These are phyloP conservation scores for Tephrocybe rancida DNA, from an alignment of 768 basidiomycete genomes.

Conservation along the genomic window DNA sequence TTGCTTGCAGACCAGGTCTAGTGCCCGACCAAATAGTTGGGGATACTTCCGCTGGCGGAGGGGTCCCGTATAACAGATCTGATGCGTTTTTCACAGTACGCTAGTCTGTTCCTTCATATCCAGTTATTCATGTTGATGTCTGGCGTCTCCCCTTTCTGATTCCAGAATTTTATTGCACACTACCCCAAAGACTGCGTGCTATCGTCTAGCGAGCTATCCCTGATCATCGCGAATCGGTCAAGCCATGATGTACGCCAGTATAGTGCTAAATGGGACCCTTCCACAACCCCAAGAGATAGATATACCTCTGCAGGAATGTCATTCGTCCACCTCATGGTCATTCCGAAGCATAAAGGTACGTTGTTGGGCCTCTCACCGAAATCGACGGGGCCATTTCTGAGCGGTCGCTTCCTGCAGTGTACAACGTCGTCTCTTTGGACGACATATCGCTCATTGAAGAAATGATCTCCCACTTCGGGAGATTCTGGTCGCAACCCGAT, in stretches of 20 bases:
- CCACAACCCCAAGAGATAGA: conserved; percentile 4
- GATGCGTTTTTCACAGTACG: too few species aligned
- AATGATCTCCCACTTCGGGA: conserved; percentile 13
- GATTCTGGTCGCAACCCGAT: conserved; percentile 2
- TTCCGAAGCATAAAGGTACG: conserved; percentile 11
- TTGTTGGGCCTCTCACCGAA: background rate
- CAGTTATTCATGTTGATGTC: too few species aligned
- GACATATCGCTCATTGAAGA: conserved; percentile 11
- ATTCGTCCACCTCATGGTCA: conserved; percentile 15
- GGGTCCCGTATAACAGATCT: too few species aligned
- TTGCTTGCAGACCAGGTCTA: too few species aligned
- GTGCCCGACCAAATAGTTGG: too few species aligned
- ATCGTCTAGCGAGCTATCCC: background rate
- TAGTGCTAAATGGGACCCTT: background rate
- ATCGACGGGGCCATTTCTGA: background rate
- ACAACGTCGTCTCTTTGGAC: conserved; percentile 12
- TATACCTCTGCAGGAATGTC: conserved; percentile 13
- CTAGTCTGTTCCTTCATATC: too few species aligned
- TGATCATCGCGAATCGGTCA: conserved; percentile 13
- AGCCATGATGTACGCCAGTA: conserved; percentile 15
- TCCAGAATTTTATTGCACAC: too few species aligned
- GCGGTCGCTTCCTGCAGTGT: background rate
- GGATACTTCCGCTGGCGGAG: too few species aligned
- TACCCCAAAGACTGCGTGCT: too few species aligned
- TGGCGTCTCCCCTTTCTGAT: too few species aligned